Percentiles rank a stretch among this genome's conserved stretches.
phyloP scores from a whole-genome alignment of 2,329 filamentous ascomycete species.

The Parastagonospora avenae region DNA sequence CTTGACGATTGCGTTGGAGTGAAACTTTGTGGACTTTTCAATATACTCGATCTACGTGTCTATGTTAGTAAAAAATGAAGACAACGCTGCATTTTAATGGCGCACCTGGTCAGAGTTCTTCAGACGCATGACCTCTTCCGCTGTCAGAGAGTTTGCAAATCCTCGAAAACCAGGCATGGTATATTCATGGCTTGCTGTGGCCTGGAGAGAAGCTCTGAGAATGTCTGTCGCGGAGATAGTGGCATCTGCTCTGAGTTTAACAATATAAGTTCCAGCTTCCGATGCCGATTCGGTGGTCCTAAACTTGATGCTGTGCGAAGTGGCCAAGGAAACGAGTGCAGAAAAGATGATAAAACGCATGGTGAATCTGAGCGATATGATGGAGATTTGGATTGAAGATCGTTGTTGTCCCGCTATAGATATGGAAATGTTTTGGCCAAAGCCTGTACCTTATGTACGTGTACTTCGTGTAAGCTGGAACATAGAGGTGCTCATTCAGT shows the following conservation, averaged over 20 bases:
- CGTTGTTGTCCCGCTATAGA: too few relatives aligned
- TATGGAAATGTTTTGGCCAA: too few relatives aligned
- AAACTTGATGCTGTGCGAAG: neutral
- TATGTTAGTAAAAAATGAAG: neutral
- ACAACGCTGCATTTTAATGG: neutral
- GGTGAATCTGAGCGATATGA: too few relatives aligned
- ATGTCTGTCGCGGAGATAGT: slow-evolving; percentile 21
- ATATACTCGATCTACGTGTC: slow-evolving; percentile 42
- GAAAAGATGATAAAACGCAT: neutral
- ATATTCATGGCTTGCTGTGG: slow-evolving; percentile 37
- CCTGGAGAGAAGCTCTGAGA: slow-evolving; percentile 23
- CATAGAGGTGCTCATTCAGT: too few relatives aligned
- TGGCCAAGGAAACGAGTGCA: neutral
- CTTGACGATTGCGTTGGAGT: slow-evolving; percentile 32
- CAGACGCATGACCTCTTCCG: slow-evolving; percentile 31
- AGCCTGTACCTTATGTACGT: too few relatives aligned
- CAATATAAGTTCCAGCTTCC: slow-evolving; percentile 51
- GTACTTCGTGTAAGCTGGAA: too few relatives aligned
- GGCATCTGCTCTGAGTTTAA: slow-evolving; percentile 49
- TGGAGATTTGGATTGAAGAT: too few relatives aligned
- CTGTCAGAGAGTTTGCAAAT: slow-evolving; percentile 40
- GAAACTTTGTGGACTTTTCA: slow-evolving; percentile 40
- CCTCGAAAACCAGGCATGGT: slow-evolving; percentile 44
- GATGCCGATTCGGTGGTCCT: slow-evolving; percentile 21
- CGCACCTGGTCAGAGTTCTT: slow-evolving; percentile 29